Evolutionary conservation across 495 filamentous ascomycete species (phyloP).

Genomic region (Neurospora terricola): DNA sequence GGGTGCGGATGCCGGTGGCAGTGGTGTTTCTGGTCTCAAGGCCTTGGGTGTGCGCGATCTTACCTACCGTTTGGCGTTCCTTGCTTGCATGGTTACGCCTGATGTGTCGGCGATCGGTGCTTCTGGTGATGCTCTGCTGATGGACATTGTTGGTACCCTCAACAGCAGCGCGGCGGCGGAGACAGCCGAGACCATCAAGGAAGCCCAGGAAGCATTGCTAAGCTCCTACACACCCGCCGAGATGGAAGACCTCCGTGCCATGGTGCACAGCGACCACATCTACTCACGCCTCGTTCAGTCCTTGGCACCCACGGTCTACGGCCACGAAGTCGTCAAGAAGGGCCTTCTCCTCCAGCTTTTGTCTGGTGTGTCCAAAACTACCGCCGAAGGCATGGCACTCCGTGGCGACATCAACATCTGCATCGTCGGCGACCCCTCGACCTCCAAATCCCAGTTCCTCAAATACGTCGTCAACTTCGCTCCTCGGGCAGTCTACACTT

Average conservation of each 20-base stretch:
- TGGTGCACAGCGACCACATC: constrained; percentile 93
- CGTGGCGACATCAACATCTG: constrained; percentile 98
- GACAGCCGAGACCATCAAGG: constrained; percentile 57
- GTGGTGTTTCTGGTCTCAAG: constrained; percentile 80
- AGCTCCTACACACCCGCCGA: constrained; percentile 72
- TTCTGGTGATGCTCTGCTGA: constrained; percentile 30
- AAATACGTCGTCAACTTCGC: constrained; percentile 97
- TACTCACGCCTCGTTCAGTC: constrained; percentile 90
- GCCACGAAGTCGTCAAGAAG: constrained; percentile 96
- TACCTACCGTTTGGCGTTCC: constrained; percentile 94
- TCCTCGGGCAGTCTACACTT: constrained; percentile 94
- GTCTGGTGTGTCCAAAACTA: constrained; percentile 83
- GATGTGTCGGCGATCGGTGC: constrained; percentile 67
- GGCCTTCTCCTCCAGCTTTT: constrained; percentile 88
- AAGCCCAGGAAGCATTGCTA: constrained; percentile 80
- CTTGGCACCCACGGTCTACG: constrained; percentile 94
- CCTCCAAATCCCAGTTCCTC: constrained; percentile 95
- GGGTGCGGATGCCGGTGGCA: constrained; percentile 67
- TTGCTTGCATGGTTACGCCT: constrained; percentile 93
- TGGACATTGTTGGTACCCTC: constrained; percentile 71
- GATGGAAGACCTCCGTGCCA: constrained; percentile 79
- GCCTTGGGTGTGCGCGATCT: constrained; percentile 88
- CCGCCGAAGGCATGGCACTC: constrained; percentile 83
- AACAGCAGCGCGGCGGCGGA: constrained; percentile 59
- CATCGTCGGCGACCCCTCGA: constrained; percentile 96